Conservation (phyloP, 1,284 basidiomycete species). For the Tetrapyrgos nigripes region DNA sequence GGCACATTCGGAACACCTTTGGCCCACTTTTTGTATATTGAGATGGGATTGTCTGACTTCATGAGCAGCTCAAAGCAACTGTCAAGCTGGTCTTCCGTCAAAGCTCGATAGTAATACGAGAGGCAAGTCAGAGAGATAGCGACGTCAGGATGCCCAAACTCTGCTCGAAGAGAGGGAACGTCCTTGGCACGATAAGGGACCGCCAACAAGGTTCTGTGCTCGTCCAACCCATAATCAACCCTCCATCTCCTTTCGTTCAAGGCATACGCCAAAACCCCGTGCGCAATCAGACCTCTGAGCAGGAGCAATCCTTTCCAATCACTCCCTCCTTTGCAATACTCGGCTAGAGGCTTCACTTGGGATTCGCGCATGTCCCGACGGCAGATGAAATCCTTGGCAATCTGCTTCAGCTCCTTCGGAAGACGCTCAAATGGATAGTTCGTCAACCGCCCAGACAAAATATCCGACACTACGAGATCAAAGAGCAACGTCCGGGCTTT, state of each 20-base stretch:
- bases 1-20: conserved; percentile 38
- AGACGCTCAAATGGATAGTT: conserved; percentile 46
- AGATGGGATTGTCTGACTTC: conserved; percentile 49
- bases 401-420: too few relatives aligned
- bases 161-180: conserved; percentile 52
- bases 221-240: conserved; percentile 59
- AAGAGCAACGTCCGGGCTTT: conserved; percentile 31
- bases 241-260: conserved; percentile 53
- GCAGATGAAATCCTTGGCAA: too few relatives aligned
- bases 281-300: conserved; percentile 42
- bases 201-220: conserved; percentile 50
- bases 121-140: conserved; percentile 50
- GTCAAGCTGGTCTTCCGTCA: conserved; percentile 46
- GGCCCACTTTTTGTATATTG: conserved; percentile 54
- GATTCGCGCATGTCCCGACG: background rate
- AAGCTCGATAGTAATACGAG: conserved; percentile 56
- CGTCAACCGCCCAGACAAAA: conserved; percentile 1
- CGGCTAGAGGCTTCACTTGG: conserved; percentile 22
- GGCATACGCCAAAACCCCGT: conserved; percentile 47
- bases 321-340: conserved; percentile 52
- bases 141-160: conserved; percentile 64
- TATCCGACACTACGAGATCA: conserved; percentile 13
- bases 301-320: too few relatives aligned
- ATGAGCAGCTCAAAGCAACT: conserved; percentile 46
- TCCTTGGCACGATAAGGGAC: conserved; percentile 64